Evolutionary conservation across 106 monocot genomes (phyloP), one percentile per base, ranked within the genome.

Genomic region (Agapanthus africanus): DNA sequence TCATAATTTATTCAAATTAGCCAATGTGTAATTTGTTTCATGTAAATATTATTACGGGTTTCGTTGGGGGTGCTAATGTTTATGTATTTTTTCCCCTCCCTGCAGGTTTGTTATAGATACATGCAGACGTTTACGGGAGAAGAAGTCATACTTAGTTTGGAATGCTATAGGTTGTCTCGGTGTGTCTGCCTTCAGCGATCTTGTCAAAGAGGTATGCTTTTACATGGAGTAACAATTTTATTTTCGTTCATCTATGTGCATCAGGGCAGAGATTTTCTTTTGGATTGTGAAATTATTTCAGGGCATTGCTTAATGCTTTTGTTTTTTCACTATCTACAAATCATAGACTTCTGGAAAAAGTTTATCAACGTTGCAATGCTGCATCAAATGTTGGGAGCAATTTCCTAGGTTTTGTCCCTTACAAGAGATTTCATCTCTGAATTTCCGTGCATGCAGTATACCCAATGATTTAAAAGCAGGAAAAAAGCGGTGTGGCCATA

Each of bases 111-210:
- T 94, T 32, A 76, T 87, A n/a, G 63, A 91, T 59, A 88, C 91
- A 31, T 91, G 95, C 74, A 88, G 68, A 37, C 85, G 51, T 27
- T 73, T 95, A 56, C 91, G 73, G 75, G 95, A 95, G 80, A 86
- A 75, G 68, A 95, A 95, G 51, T 86, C 95, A 40, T 95, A 95
- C 70, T 74, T 95, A 69, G 69, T 95, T 46, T 95, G 95, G 95
- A 91, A 82, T 76, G 95, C 95, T 65, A 79, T 95, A 16, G 91
- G 88, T 21, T 88, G 95, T 73, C 91, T 95, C 73, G 95, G 95
- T 47, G 76, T 86, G 44, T 71, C 82, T 33, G 86, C 81, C 52
- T 70, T 95, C 22, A 67, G 69, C 26, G 88, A 95, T 78, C 91
- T 95, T 66, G 82, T 95, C 21, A 91, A 84, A 74, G 95, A 95